Evolutionary conservation across 2,329 filamentous ascomycete genomes (phyloP), one percentile per base, ranked within the genome.

Genomic region (Phoma herbarum): DNA sequence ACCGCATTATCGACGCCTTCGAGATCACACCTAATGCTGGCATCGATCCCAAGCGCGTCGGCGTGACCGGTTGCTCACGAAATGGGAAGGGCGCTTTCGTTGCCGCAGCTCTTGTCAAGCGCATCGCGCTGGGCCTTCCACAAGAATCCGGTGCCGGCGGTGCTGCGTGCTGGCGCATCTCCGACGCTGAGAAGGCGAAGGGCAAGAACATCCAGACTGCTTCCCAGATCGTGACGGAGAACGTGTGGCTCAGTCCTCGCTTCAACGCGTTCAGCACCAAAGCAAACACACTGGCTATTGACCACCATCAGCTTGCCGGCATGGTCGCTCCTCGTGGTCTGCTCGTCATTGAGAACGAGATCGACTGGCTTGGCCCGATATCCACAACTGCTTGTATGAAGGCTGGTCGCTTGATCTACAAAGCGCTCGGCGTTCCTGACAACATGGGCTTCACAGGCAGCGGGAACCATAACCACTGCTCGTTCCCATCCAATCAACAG

Each of bases 51-150:
- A 72, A 70, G 59, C 70, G 70, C 23, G 53, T 78, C 12, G 86
- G 84, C 46, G 85, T 88, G 2, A 88, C 85, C 14, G 86, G 86
- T 5, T 89, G 86, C 79, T 88, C 85, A 52, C 83, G 86, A 39
- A 87, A 88, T 74, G 86, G 85, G 55, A 88, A 88, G 77, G 86
- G 86, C 12, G 86, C 86, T 28, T 82, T 88, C 61, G 78, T 88
- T n/a, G 84, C 82, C 4, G 85, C 85, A 16, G 86, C 86, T 2
- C 78, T 88, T 22, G 84, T 86, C 59, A 70, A 79, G 52, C 85
- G 86, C 41, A 85, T 88, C 59, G 85, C 83, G 18, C 80, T 89
- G 31, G 86, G 85, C 14, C 80, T 89, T 33, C 85, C 86, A 0
- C 86, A 88, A 88, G 75, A 33, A 14, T 86, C 84, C 7, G 86